Conservation (phyloP, 306 rosid species). For the Pyrus bretschneideri region DNA sequence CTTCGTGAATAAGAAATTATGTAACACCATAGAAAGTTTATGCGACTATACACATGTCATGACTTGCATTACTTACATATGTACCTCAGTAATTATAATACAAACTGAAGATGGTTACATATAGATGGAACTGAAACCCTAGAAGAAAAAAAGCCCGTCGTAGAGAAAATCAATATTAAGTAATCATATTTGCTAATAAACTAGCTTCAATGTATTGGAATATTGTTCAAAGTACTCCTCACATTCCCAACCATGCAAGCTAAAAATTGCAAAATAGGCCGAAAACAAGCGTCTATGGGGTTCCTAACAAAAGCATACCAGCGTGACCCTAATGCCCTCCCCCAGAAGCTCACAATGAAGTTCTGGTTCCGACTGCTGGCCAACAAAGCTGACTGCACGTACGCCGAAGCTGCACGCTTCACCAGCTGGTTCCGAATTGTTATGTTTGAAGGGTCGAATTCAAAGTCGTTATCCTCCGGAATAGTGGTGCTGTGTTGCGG, state of each 20-base stretch:
- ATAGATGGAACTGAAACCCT: neutral
- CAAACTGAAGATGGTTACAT: neutral
- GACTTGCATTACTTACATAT: neutral
- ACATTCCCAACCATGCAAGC: conserved; percentile 17
- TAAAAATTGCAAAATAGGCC: conserved; percentile 34
- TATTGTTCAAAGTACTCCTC: neutral
- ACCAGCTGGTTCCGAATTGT: conserved; percentile 47
- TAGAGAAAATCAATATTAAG: neutral
- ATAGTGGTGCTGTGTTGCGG: conserved; percentile 16
- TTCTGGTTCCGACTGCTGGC: conserved; percentile 31
- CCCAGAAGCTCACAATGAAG: conserved; percentile 38
- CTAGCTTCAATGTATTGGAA: neutral
- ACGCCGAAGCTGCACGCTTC: conserved; percentile 60
- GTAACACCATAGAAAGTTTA: neutral
- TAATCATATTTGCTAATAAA: neutral
- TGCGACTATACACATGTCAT: neutral
- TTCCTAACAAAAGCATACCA: conserved; percentile 25
- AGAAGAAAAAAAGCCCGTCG: neutral
- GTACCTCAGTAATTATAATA: neutral
- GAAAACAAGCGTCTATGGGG: conserved; percentile 32
- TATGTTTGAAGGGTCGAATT: conserved; percentile 36
- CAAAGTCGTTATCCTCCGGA: conserved; percentile 29
- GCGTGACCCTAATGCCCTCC: conserved; percentile 24
- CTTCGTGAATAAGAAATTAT: neutral
- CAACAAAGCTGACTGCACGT: conserved; percentile 47